These are phyloP conservation scores for Prunus dulcis DNA, from an alignment of 306 rosid genomes.

Conservation along the genomic window DNA sequence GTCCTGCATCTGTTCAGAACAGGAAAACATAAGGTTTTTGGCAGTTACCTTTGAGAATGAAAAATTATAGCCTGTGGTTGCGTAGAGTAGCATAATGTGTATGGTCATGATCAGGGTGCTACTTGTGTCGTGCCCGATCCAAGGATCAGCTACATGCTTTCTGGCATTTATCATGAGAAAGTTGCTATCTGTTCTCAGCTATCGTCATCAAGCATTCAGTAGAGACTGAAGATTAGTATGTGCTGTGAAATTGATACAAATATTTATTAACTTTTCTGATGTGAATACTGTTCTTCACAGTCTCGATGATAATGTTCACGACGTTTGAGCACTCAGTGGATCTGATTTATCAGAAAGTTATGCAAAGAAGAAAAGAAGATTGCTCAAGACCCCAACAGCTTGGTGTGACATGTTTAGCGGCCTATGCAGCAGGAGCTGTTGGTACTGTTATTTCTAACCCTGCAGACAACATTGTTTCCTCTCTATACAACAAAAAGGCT, in stretches of 20 bases:
- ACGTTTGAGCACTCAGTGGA: constrained; percentile 75
- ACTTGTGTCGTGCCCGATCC: background rate
- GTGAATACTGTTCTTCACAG: constrained; percentile 33
- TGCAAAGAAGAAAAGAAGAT: constrained; percentile 50
- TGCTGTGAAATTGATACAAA: background rate
- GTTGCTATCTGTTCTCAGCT: background rate
- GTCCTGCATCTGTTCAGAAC: background rate
- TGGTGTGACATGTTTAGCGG: constrained; percentile 65
- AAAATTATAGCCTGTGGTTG: background rate
- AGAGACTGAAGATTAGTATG: background rate
- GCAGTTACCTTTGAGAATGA: background rate
- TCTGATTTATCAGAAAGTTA: constrained; percentile 42
- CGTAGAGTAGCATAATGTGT: background rate
- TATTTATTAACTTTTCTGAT: constrained; percentile 12
- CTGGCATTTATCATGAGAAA: background rate
- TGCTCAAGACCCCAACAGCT: constrained; percentile 69
- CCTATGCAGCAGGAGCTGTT: constrained; percentile 60
- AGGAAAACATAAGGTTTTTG: background rate
- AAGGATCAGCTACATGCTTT: background rate
- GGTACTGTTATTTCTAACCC: constrained; percentile 65
- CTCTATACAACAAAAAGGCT: constrained; percentile 65
- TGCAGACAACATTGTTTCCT: constrained; percentile 63
- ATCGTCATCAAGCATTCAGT: background rate
- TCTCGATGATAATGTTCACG: constrained; percentile 61
- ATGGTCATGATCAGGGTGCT: no score